phyloP scores from a whole-genome alignment of 768 basidiomycete genomes.

The Galerina marginata region DNA sequence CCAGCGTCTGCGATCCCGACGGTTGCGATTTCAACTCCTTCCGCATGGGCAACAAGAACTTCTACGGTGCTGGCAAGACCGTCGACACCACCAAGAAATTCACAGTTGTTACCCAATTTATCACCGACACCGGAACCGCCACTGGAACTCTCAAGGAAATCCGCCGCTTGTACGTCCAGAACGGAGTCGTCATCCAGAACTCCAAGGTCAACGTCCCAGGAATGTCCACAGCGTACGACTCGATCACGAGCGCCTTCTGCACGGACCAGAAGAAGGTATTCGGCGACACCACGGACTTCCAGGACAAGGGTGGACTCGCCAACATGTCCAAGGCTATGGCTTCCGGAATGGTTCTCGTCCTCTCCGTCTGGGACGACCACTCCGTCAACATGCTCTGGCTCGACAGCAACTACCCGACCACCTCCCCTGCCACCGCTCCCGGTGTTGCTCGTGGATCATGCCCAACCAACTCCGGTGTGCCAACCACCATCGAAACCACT shows the following conservation, averaged over 20 bases:
- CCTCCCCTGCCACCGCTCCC: neutral
- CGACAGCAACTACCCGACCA: neutral
- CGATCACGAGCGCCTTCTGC: neutral
- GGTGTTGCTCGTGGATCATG: slow-evolving; percentile 9
- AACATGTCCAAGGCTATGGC: slow-evolving; percentile 1
- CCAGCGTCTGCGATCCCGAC: neutral
- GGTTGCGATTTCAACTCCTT: slow-evolving; percentile 13
- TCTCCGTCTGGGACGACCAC: slow-evolving; percentile 6
- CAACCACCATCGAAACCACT: neutral
- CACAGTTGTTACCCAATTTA: slow-evolving; percentile 6
- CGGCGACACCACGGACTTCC: neutral
- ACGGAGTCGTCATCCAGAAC: slow-evolving; percentile 4
- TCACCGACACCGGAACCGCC: slow-evolving; percentile 8
- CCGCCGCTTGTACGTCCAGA: neutral
- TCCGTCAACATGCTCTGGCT: slow-evolving; percentile 9
- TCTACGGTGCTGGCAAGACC: slow-evolving; percentile 1
- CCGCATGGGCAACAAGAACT: slow-evolving; percentile 8
- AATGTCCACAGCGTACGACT: neutral
- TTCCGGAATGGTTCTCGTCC: slow-evolving; percentile 8
- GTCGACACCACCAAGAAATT: slow-evolving; percentile 5
- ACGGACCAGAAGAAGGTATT: neutral
- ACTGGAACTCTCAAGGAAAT: slow-evolving; percentile 4
- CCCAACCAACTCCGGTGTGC: neutral
- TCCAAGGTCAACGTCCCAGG: slow-evolving; percentile 6
- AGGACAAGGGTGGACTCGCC: neutral